Base-by-base conservation (phyloP, 306 rosid genomes). In the Chamaecrista fasciculata region DNA sequence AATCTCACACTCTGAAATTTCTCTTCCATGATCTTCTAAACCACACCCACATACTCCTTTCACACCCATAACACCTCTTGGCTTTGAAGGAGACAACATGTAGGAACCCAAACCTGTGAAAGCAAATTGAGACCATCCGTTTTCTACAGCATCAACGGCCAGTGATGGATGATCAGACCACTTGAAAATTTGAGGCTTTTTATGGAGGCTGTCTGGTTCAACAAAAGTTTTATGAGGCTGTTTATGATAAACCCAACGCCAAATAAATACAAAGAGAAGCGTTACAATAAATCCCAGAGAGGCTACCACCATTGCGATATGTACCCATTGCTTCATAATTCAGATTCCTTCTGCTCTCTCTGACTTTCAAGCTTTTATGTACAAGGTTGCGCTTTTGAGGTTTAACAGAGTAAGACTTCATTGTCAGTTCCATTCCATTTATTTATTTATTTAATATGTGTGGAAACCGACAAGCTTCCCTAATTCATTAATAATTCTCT, bases 121-220 rank as follows among this genome's bases (percentile, higher is more conserved):
- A 73, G 84, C 92, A 73, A 91, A 95, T 74, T 89, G 86, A 2
- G 95, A 87, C 99, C 97, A 95, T 0, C 97, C 99, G 59, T 91
- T 84, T 71, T 95, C 97, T 2, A 95, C 91, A 61, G 99, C 97
- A 66, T 91, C 99, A 31, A 84, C 73, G 26, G 89, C 75, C 4
- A 85, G 76, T 15, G 85, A 74, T 5, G 97, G 99, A 59, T 89
- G 83, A 67, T 95, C 92, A 25, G 49, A 67, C 99, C 97, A 95
- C 25, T 55, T 87, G 55, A 95, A 95, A 50, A 89, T 4, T 77
- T 77, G 40, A 81, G 55, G 11, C 70, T 73, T n/a, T n/a, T n/a
- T n/a, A 33, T 77, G 82, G 40, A 81, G 55, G 11, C 70, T 73
- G 33, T 39, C 55, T 3, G 85, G 70, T 34, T 73, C 72, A 34